Conservation (phyloP, 176 grass and related monocot species). For the Ampelocalamus luodianensis region DNA sequence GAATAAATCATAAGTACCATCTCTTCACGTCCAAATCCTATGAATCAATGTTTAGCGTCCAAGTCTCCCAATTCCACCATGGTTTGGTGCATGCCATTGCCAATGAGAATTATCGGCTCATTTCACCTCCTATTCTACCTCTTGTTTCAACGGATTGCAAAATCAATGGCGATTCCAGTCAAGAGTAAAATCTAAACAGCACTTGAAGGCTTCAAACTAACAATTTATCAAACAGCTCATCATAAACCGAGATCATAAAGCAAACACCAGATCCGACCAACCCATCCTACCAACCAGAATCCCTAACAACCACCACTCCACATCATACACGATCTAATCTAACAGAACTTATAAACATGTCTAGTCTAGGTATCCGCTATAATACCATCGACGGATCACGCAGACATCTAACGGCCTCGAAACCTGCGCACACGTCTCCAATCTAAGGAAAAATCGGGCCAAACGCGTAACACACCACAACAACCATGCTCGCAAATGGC, state of each 20-base stretch:
- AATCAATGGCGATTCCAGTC: not conserved
- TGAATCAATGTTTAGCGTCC: not conserved
- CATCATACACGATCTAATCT: constrained; percentile 23
- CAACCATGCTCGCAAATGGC: not conserved
- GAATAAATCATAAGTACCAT: not conserved
- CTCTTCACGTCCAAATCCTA: not conserved
- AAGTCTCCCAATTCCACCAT: not conserved
- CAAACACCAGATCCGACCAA: constrained; percentile 47
- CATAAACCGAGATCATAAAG: not conserved
- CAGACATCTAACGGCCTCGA: not conserved
- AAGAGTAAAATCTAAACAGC: not conserved
- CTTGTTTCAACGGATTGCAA: not conserved
- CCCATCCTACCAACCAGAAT: constrained; percentile 33
- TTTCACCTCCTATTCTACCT: constrained; percentile 16
- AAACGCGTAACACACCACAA: not conserved
- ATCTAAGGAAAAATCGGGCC: not conserved
- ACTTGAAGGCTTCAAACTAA: not conserved
- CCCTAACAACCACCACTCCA: not conserved
- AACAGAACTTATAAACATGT: not conserved
- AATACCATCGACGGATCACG: constrained; percentile 21
- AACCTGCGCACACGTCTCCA: not conserved
- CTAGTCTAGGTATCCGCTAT: not conserved
- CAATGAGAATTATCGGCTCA: not conserved
- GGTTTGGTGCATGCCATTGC: not conserved
- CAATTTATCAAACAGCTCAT: constrained; percentile 16